phyloP scores from a whole-genome alignment of 1,284 basidiomycete genomes.

The Somion occarium region DNA sequence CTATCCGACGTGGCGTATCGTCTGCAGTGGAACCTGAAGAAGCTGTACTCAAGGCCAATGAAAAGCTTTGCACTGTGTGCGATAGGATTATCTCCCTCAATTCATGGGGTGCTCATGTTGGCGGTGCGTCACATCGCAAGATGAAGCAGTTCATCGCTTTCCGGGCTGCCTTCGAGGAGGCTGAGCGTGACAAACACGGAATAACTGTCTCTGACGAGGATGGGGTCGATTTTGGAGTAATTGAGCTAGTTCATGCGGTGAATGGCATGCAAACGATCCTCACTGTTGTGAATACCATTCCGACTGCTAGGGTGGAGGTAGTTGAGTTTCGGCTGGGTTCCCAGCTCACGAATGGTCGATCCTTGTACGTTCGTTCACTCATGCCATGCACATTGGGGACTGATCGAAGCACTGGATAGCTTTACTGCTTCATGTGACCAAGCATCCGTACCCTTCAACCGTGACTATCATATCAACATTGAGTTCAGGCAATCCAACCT shows the following conservation, averaged over 20 bases:
- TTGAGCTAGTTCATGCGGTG: slow-evolving; percentile 25
- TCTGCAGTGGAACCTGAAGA: slow-evolving; percentile 28
- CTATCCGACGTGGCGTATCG: slow-evolving; percentile 18
- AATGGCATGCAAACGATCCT: slow-evolving; percentile 18
- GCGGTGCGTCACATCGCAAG: slow-evolving; percentile 9
- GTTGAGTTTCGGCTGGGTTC: slow-evolving; percentile 33
- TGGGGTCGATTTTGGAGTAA: slow-evolving; percentile 32
- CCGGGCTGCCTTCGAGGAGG: slow-evolving; percentile 20
- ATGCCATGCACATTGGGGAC: background rate
- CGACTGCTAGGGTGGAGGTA: slow-evolving; percentile 26
- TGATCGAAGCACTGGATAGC: slow-evolving; percentile 17
- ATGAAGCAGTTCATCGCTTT: slow-evolving; percentile 12
- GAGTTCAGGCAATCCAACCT: slow-evolving; percentile 31
- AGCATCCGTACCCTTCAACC: slow-evolving; percentile 13
- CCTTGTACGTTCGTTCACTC: slow-evolving; percentile 30
- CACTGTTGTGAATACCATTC: slow-evolving; percentile 28
- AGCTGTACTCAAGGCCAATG: slow-evolving; percentile 29
- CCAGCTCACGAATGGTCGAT: slow-evolving; percentile 21
- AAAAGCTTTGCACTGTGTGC: slow-evolving; percentile 56
- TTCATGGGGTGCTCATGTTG: slow-evolving; percentile 7
- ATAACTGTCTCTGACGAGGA: slow-evolving; percentile 18
- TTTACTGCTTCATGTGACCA: slow-evolving; percentile 25
- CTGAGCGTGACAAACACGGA: slow-evolving; percentile 20
- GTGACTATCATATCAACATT: slow-evolving; percentile 28
- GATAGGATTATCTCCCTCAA: background rate